These are phyloP conservation scores for Rhytidhysteron rufulum DNA, from an alignment of 2,329 filamentous ascomycete species.

Conservation along the genomic window DNA sequence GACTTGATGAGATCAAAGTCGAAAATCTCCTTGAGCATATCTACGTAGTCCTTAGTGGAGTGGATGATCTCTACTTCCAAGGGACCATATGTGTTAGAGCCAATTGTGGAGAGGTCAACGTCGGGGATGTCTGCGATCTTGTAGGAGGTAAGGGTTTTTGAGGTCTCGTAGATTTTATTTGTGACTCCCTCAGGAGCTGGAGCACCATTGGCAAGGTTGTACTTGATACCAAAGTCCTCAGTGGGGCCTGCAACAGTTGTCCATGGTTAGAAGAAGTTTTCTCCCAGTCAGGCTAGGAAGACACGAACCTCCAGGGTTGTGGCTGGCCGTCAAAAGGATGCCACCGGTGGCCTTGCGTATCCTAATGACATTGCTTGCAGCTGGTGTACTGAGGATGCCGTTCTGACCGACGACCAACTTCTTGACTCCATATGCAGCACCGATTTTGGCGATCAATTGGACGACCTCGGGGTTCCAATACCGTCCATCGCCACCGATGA, in stretches of 20 bases:
- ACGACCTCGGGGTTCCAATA: slow-evolving; percentile 97
- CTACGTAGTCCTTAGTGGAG: slow-evolving; percentile 85
- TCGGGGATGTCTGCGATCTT: slow-evolving; percentile 86
- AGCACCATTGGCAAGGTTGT: slow-evolving; percentile 95
- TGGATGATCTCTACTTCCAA: slow-evolving; percentile 95
- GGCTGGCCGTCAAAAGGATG: slow-evolving; percentile 93
- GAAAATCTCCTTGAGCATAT: slow-evolving; percentile 98
- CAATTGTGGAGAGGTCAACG: slow-evolving; percentile 78
- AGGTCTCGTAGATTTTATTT: slow-evolving; percentile 93
- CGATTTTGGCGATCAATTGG: slow-evolving; percentile 95
- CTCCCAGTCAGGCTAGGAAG: background rate
- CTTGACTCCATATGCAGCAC: slow-evolving; percentile 96
- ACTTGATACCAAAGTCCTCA: slow-evolving; percentile 99
- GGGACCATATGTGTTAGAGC: slow-evolving; percentile 75
- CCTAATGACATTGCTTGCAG: slow-evolving; percentile 92
- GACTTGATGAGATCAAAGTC: slow-evolving; percentile 94
- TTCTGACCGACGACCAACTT: slow-evolving; percentile 95
- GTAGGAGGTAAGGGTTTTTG: slow-evolving; percentile 87
- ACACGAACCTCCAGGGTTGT: slow-evolving; percentile 89
- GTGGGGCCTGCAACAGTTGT: slow-evolving; percentile 63
- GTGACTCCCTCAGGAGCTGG: slow-evolving; percentile 94
- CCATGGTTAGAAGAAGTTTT: background rate
- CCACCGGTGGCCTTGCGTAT: slow-evolving; percentile 93
- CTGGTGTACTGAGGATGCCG: slow-evolving; percentile 94
- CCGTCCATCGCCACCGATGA: slow-evolving; percentile 95